Evolutionary conservation across 1,284 basidiomycete species (phyloP).

Genomic region (Volvariella volvacea): DNA sequence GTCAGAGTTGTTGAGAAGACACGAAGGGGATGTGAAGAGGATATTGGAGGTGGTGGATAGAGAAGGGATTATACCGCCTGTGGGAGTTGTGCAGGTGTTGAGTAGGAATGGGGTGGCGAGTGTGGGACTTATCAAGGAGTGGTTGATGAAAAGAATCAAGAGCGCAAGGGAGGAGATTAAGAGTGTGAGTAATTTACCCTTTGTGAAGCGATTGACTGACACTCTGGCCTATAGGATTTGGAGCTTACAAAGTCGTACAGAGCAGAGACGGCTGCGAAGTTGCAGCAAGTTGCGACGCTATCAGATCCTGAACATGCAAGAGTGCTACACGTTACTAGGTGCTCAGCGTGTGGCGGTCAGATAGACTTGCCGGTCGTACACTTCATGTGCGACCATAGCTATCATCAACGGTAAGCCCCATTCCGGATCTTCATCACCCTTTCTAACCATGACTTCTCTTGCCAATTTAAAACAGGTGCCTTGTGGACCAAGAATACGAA

Average conservation of each 20-base stretch:
- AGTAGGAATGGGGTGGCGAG: conserved; percentile 83
- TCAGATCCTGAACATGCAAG: conserved; percentile 71
- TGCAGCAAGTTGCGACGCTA: conserved; percentile 77
- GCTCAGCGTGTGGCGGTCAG: conserved; percentile 81
- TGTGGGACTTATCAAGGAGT: conserved; percentile 86
- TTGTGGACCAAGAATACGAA: conserved; percentile 80
- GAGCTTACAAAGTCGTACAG: conserved; percentile 84
- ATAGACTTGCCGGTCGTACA: conserved; percentile 91
- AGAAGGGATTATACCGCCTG: conserved; percentile 77
- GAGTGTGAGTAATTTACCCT: conserved; percentile 45
- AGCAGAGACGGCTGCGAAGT: conserved; percentile 74
- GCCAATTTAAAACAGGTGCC: conserved; percentile 45
- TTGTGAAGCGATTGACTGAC: conserved; percentile 5
- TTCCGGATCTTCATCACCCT: background rate
- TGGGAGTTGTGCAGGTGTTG: conserved; percentile 85
- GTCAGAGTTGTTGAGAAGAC: conserved; percentile 59
- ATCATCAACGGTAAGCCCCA: conserved; percentile 76
- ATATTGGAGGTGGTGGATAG: conserved; percentile 77
- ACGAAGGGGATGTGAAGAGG: conserved; percentile 63
- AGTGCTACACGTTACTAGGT: conserved; percentile 92
- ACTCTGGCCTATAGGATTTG: conserved; percentile 54
- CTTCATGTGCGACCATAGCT: conserved; percentile 98
- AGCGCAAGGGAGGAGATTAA: conserved; percentile 73
- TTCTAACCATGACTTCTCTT: conserved; percentile 2
- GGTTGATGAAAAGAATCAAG: conserved; percentile 76